These are phyloP conservation scores for Diplodia seriata DNA, from an alignment of 2,329 filamentous ascomycete species.

Conservation along the genomic window DNA sequence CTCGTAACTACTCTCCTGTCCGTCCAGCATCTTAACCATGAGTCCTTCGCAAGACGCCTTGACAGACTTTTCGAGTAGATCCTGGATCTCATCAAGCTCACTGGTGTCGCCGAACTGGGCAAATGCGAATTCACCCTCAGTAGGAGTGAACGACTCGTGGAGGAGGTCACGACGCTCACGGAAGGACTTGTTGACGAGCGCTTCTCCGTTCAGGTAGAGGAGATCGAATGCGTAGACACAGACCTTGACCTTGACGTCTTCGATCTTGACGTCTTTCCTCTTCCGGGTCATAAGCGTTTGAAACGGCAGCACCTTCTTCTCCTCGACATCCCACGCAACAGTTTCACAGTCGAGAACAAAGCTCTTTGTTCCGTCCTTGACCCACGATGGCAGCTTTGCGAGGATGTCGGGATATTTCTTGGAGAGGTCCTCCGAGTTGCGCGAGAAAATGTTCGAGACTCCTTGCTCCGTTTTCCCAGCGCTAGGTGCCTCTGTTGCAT, in stretches of 20 bases:
- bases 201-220: slow-evolving; percentile 88
- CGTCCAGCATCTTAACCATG: slow-evolving; percentile 99
- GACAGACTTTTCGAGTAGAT: slow-evolving; percentile 89
- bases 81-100: slow-evolving; percentile 92
- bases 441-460: slow-evolving; percentile 91
- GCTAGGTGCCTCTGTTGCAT: slow-evolving; percentile 63
- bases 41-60: slow-evolving; percentile 96
- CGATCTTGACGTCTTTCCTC: slow-evolving; percentile 93
- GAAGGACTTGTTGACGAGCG: slow-evolving; percentile 85
- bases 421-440: slow-evolving; percentile 95
- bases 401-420: slow-evolving; percentile 98
- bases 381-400: slow-evolving; percentile 84
- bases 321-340: slow-evolving; percentile 91
- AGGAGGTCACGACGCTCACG: slow-evolving; percentile 83
- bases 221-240: slow-evolving; percentile 97
- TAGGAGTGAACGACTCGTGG: slow-evolving; percentile 72
- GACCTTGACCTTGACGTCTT: slow-evolving; percentile 95
- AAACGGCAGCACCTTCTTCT: slow-evolving; percentile 96
- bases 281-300: slow-evolving; percentile 98
- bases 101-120: slow-evolving; percentile 86
- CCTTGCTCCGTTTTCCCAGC: slow-evolving; percentile 73
- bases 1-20: slow-evolving; percentile 90
- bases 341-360: slow-evolving; percentile 99
- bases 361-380: slow-evolving; percentile 86
- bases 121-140: slow-evolving; percentile 90